Evolutionary conservation across 768 basidiomycete species (phyloP).

Genomic region (Galerina sulciceps): DNA sequence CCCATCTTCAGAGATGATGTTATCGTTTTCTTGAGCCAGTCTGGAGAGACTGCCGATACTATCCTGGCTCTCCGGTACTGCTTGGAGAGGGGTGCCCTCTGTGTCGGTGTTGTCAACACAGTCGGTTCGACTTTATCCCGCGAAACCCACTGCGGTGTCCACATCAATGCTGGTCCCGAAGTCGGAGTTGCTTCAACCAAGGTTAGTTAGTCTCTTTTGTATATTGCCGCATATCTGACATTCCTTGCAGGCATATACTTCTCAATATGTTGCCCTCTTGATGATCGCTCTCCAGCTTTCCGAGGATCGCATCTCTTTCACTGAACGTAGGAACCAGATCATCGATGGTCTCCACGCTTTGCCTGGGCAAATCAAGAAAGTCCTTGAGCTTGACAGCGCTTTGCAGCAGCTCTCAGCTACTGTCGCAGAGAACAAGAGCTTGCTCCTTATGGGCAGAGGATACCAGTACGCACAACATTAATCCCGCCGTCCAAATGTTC

Average conservation of each 20-base stretch:
- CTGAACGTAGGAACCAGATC: conserved; percentile 88
- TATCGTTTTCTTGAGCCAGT: conserved; percentile 95
- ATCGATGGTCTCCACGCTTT: conserved; percentile 92
- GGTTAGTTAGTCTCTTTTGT: conserved; percentile 45
- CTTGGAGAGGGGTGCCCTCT: conserved; percentile 93
- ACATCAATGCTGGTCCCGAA: conserved; percentile 99
- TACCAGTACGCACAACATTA: conserved; percentile 71
- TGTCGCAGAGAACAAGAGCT: conserved; percentile 79
- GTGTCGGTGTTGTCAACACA: conserved; percentile 97
- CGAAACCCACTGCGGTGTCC: conserved; percentile 98
- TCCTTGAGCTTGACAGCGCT: conserved; percentile 77
- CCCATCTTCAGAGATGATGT: conserved; percentile 99
- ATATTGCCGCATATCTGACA: neutral
- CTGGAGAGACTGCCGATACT: conserved; percentile 98
- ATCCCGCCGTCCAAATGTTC: conserved; percentile 1
- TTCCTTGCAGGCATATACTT: conserved; percentile 83
- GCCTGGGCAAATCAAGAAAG: conserved; percentile 85
- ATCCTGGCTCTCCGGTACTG: conserved; percentile 97
- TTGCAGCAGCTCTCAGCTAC: conserved; percentile 86
- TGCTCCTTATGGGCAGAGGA: conserved; percentile 96
- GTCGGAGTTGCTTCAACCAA: conserved; percentile 99
- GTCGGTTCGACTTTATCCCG: conserved; percentile 98
- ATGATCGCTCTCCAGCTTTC: conserved; percentile 99
- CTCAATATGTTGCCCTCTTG: conserved; percentile 96
- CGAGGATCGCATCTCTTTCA: conserved; percentile 95